phyloP scores from a whole-genome alignment of 495 filamentous ascomycete species.

The Schizothecium vesticola region DNA sequence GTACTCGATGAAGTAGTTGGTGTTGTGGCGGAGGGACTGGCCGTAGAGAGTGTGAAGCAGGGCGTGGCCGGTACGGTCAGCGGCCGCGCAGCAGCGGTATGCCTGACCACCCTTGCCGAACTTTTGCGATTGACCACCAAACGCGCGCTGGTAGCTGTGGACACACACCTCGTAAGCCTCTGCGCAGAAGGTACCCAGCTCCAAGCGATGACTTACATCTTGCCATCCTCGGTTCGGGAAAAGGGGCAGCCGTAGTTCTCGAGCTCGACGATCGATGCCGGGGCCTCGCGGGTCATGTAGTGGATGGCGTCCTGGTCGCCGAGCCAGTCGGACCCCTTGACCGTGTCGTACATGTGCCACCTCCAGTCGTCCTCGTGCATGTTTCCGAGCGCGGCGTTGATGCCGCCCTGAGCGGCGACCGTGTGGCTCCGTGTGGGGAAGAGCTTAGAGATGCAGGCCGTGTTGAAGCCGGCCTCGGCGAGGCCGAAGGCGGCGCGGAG shows the following conservation, averaged over 20 bases:
- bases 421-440: slow-evolving; percentile 96
- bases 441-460: slow-evolving; percentile 95
- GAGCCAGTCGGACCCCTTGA: slow-evolving; percentile 97
- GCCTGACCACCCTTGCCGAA: slow-evolving; percentile 95
- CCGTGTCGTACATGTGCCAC: slow-evolving; percentile 99
- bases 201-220: slow-evolving; percentile 54
- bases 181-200: slow-evolving; percentile 4
- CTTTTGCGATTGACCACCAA: slow-evolving; percentile 93
- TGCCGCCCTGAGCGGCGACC: slow-evolving; percentile 88
- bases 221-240: slow-evolving; percentile 93
- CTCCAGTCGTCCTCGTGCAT: slow-evolving; percentile 89
- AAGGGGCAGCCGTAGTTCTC: slow-evolving; percentile 98
- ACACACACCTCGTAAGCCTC: slow-evolving; percentile 5
- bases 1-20: slow-evolving; percentile 99
- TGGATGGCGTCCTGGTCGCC: slow-evolving; percentile 99
- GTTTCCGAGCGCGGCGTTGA: slow-evolving; percentile 95
- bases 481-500: slow-evolving; percentile 94
- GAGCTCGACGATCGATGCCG: slow-evolving; percentile 84
- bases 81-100: slow-evolving; percentile 91
- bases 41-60: slow-evolving; percentile 97
- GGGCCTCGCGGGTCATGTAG: slow-evolving; percentile 97
- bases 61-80: slow-evolving; percentile 92
- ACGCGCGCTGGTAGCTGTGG: slow-evolving; percentile 83
- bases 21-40: slow-evolving; percentile 93
- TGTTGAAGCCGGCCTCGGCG: slow-evolving; percentile 96